Evolutionary conservation across 2,329 filamentous ascomycete species (phyloP).

Genomic region (Massarina eburnea): DNA sequence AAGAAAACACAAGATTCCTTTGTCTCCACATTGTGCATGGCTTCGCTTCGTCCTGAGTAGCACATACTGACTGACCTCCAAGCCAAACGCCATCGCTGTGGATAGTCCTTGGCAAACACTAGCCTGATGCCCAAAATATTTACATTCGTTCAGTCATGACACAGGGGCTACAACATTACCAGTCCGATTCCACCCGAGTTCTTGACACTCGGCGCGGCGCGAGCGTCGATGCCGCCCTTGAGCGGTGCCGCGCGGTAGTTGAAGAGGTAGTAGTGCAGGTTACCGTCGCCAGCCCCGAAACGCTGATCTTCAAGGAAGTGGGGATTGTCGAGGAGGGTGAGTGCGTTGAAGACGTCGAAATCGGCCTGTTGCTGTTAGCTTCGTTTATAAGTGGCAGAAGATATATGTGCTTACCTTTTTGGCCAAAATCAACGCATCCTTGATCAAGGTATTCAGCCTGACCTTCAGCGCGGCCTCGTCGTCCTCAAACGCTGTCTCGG

Average conservation of each 20-base stretch:
- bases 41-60: no score
- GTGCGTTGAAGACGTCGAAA: slow-evolving; percentile 96
- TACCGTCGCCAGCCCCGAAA: slow-evolving; percentile 91
- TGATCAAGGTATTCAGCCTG: slow-evolving; percentile 78
- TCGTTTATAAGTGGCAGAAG: neutral
- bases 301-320: slow-evolving; percentile 93
- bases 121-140: neutral
- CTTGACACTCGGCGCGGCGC: slow-evolving; percentile 75
- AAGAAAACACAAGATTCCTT: neutral
- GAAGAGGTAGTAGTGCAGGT: slow-evolving; percentile 95
- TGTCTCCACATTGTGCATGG: no score
- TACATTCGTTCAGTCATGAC: neutral
- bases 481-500: slow-evolving; percentile 70
- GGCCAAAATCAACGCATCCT: slow-evolving; percentile 83
- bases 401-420: slow-evolving; percentile 61
- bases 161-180: slow-evolving; percentile 67
- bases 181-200: slow-evolving; percentile 85
- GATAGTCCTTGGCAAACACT: neutral
- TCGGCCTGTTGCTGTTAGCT: slow-evolving; percentile 52
- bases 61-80: neutral
- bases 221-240: slow-evolving; percentile 77
- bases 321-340: slow-evolving; percentile 90
- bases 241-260: slow-evolving; percentile 93
- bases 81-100: slow-evolving; percentile 1
- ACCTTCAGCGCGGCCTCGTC: slow-evolving; percentile 66